phyloP scores from a whole-genome alignment of 148 eudicot genomes.

The Rhododendron ferrugineum region DNA sequence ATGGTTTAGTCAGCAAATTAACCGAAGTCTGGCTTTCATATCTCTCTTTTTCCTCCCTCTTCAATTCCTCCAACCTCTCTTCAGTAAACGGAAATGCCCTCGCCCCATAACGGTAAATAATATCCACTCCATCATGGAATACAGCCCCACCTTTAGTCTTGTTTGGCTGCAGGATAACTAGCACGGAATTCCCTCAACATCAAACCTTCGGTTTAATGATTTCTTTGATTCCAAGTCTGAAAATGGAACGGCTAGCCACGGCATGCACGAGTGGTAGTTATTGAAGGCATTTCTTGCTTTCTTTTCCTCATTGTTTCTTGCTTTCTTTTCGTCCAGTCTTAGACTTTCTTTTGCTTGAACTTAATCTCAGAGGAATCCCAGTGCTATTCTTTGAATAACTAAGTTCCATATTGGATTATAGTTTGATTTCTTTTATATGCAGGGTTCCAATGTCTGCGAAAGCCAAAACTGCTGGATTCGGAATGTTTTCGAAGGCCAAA shows the following conservation, averaged over 20 bases:
- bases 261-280: constrained; percentile 45
- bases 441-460: no score
- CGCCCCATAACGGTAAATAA: constrained; percentile 47
- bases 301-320: no score
- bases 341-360: no score
- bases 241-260: constrained; percentile 69
- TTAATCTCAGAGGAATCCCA: no score
- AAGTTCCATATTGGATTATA: no score
- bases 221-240: constrained; percentile 49
- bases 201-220: constrained; percentile 40
- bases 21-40: constrained; percentile 47
- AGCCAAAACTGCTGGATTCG: no score
- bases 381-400: no score
- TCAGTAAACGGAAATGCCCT: constrained; percentile 53
- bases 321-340: no score
- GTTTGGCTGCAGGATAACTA: constrained; percentile 46
- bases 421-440: no score
- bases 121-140: constrained; percentile 46
- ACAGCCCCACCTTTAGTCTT: constrained; percentile 5
- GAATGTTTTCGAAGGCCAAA: no score
- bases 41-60: constrained; percentile 35
- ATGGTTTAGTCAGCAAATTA: constrained; percentile 33
- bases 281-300: constrained; percentile 30
- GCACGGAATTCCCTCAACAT: constrained; percentile 60
- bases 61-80: constrained; percentile 45